These are phyloP conservation scores for Bolboschoenus planiculmis DNA, from an alignment of 176 grass and related monocot genomes.

Conservation along the genomic window DNA sequence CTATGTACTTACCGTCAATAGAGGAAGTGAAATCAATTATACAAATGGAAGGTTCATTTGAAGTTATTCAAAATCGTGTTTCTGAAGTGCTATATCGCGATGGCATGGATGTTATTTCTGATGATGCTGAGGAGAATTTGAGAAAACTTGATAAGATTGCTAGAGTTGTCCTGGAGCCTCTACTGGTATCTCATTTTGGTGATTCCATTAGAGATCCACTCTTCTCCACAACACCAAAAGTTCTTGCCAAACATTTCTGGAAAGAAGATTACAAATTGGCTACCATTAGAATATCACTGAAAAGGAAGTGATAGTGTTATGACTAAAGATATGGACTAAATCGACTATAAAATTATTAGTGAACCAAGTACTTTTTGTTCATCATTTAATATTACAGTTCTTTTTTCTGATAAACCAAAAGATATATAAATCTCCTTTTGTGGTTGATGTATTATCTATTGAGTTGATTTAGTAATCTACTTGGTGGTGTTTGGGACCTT, in stretches of 20 bases:
- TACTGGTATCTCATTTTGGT: slow-evolving; percentile 13
- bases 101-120: neutral
- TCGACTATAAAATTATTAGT: neutral
- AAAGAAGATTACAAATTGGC: neutral
- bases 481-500: no score
- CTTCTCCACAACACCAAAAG: neutral
- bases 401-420: no score
- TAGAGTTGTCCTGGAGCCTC: neutral
- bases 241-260: neutral
- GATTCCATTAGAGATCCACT: slow-evolving; percentile 3
- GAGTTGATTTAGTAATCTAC: neutral
- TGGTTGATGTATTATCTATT: neutral
- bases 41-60: slow-evolving; percentile 12
- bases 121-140: neutral
- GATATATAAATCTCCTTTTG: neutral
- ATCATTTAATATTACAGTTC: no score
- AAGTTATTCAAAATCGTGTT: neutral
- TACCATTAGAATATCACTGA: neutral
- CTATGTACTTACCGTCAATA: neutral
- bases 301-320: neutral
- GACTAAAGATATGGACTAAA: neutral
- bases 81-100: neutral
- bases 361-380: no score
- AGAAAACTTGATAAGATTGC: neutral
- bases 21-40: slow-evolving; percentile 17